Base-by-base conservation (phyloP, 2,329 filamentous ascomycete genomes). In the Colletotrichum euphorbiae region DNA sequence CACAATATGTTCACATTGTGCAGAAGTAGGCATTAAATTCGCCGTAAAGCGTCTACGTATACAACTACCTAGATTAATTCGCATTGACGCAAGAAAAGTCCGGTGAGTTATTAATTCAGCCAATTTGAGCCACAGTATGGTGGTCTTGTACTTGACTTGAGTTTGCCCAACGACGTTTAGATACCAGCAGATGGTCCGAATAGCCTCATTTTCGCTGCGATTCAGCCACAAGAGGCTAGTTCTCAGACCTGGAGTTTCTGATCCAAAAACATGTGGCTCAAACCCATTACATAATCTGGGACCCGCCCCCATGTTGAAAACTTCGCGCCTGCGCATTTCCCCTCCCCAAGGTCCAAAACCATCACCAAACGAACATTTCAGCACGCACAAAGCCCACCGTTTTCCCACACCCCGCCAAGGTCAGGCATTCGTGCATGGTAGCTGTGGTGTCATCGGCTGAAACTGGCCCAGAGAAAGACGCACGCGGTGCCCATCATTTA, bases 321-420 rank as follows among this genome's bases (percentile, higher is more conserved):
- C 63, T 73, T 69, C 71, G 73, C 71, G 67, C 67, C 62, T 72
- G 73, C 72, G 73, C 69, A 75, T 70, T 72, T 74, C 71, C 71
- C 73, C 69, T 75, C 73, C 72, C 73, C 69, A 69, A 69, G 66
- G 59, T 70, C 64, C 62, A 71, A 64, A 62, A 69, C 61, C 70
- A 71, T 71, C 74, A 72, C 43, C 70, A 62, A 71, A 72, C 70
- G 71, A 70, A 73, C 66, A 71, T 74, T 72, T 74, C 71, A 74
- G 74, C 62, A 74, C 73, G 74, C 67, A 67, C 55, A 43, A 60
- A 51, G 42, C 56, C 38, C 33, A 36, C 57, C 48, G 33, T 8
- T 43, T 52, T 40, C 40, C 48, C 55, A 60, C 54, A 60, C 62
- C 55, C 62, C 57, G 51, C 67, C 67, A 64, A 71, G 59, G 36